phyloP scores from a whole-genome alignment of 495 filamentous ascomycete species.

The Lasiosphaeria miniovina region DNA sequence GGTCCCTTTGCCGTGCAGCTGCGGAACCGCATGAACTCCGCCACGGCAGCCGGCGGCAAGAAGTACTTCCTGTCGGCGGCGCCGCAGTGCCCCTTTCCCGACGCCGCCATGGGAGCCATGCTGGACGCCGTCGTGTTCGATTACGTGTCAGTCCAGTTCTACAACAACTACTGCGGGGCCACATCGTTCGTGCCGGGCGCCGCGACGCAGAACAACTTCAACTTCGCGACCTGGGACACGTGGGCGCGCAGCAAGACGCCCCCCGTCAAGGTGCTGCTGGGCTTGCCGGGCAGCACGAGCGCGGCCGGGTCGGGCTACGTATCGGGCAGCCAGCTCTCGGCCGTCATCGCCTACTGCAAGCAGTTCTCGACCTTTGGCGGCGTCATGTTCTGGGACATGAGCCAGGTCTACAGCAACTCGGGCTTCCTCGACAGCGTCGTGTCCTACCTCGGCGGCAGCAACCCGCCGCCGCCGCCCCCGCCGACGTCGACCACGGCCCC shows the following conservation, averaged over 20 bases:
- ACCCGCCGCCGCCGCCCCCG: constrained; percentile 2
- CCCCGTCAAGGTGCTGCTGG: constrained; percentile 63
- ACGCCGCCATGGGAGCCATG: constrained; percentile 55
- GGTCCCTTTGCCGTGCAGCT: constrained; percentile 55
- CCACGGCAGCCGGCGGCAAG: constrained; percentile 31
- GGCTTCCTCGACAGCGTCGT: constrained; percentile 52
- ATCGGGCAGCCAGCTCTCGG: constrained; percentile 39
- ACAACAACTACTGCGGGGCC: constrained; percentile 63
- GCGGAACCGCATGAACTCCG: constrained; percentile 51
- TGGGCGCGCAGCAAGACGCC: constrained; percentile 66
- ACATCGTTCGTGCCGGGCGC: constrained; percentile 47
- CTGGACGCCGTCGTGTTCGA: constrained; percentile 57
- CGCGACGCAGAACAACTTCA: constrained; percentile 56
- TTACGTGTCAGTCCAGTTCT: constrained; percentile 70
- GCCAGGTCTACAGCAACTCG: constrained; percentile 55
- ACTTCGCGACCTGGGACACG: constrained; percentile 67
- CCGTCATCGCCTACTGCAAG: constrained; percentile 51
- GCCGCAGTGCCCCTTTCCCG: constrained; percentile 66
- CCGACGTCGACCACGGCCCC: constrained; percentile 17
- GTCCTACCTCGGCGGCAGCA: constrained; percentile 21
- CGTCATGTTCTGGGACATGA: constrained; percentile 72
- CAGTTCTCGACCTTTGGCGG: constrained; percentile 62
- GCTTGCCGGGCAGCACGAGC: constrained; percentile 58
- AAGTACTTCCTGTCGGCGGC: constrained; percentile 61
- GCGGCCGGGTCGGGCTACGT: constrained; percentile 61